Evolutionary conservation across 768 basidiomycete genomes (phyloP).

Genomic region (Russula sp.): DNA sequence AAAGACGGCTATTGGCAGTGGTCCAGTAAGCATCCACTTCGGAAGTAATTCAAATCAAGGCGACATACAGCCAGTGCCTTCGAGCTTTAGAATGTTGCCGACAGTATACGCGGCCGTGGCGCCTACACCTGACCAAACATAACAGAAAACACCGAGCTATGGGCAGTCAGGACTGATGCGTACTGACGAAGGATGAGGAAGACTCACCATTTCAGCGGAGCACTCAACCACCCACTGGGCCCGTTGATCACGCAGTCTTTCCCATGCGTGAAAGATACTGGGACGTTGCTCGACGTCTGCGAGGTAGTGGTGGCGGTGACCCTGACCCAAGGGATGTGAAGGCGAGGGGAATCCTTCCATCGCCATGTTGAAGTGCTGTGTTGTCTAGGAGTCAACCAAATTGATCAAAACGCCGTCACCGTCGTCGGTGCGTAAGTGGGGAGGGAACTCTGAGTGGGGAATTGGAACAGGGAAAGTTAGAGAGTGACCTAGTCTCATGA

Average conservation of each 20-base stretch:
- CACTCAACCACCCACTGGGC: conserved; percentile 51
- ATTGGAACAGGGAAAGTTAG: not conserved
- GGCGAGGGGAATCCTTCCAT: not conserved
- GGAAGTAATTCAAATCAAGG: not conserved
- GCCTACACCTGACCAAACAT: conserved; percentile 27
- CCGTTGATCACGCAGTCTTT: conserved; percentile 32
- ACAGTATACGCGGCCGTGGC: conserved; percentile 29
- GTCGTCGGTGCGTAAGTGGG: not conserved
- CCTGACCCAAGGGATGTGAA: not conserved
- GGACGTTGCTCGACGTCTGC: conserved; percentile 37
- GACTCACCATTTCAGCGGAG: conserved; percentile 51
- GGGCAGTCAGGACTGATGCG: not conserved
- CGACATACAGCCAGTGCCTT: conserved; percentile 28
- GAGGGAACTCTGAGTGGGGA: not conserved
- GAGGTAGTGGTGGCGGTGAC: conserved; percentile 29
- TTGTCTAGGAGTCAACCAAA: not conserved
- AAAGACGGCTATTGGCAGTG: conserved; percentile 25
- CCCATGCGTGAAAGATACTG: conserved; percentile 41
- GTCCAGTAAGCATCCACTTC: not conserved
- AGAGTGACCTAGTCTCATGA: not conserved
- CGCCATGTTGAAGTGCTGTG: not conserved
- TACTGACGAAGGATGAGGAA: not conserved
- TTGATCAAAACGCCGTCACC: not conserved
- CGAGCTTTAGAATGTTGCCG: conserved; percentile 23
- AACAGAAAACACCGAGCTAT: conserved; percentile 18